Base-by-base conservation (phyloP, 1,284 basidiomycete species). In the Moesziomyces antarcticus region DNA sequence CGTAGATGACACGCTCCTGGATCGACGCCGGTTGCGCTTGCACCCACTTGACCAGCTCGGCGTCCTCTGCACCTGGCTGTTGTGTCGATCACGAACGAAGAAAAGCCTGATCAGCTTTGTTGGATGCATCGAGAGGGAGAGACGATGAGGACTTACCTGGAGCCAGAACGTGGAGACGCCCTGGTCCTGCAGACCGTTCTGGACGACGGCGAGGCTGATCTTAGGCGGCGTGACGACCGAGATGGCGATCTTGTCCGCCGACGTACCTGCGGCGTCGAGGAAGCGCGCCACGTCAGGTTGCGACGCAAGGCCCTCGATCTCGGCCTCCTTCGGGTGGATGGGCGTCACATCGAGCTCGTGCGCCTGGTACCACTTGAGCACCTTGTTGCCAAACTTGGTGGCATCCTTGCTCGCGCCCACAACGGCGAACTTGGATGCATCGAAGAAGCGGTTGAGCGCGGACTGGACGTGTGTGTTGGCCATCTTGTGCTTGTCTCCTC, bases 181-280 rank as follows among this genome's bases (percentile, higher is more conserved):
- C 13, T 62, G 56, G 11, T 79, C 68, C 16, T 69, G 49, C 21
- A 78, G 51, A 3, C 70, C 71, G 30, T 63, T 68, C 49, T 80
- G 73, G 18, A 83, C 56, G 9, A 83, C 52, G 7, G 60, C 50
- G 20, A 82, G 52, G 33, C 64, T 78, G 48, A 83, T 47, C 22
- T 75, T 63, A 7, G 81, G 82, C 5, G 81, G 79, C 2, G 82
- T 82, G 47, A 83, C 75, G 40, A 83, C 61, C 20, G 80, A 82
- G 20, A 83, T 75, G 16, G 81, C 75, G 3, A 67, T 59, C 8
- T 73, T 64, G 13, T 68, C 61, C 8, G 60, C 43, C 3, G 43
- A 47, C 16, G 76, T 62, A 3, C 48, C 50, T 4, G 75, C 62
- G 3, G 62, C 44, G 13, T 49, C 56, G 45, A 71, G 52, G 21